A percentile compares a stretch with the other conserved stretches of the same genome.
phyloP scores from a whole-genome alignment of 2,329 filamentous ascomycete species.

The Scleromitrula shiraiana region DNA sequence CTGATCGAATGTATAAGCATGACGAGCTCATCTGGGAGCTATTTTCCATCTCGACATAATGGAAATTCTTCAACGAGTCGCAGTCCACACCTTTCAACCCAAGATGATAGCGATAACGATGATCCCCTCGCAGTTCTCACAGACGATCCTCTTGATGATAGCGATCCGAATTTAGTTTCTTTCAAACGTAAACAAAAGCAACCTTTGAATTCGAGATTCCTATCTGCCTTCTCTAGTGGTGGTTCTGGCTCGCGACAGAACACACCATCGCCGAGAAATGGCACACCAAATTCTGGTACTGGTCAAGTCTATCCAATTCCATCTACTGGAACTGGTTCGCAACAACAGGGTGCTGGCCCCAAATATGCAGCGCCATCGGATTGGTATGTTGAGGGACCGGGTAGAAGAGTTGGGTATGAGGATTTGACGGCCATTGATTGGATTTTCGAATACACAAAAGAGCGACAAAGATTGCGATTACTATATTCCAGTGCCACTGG shows the following conservation, averaged over 20 bases:
- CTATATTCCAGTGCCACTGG: conserved; percentile 63
- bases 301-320: conserved; percentile 13
- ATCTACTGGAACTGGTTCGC: conserved; percentile 12
- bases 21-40: conserved; percentile 26
- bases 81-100: conserved; percentile 19
- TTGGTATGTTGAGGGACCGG: conserved; percentile 87
- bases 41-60: conserved; percentile 16
- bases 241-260: conserved; percentile 17
- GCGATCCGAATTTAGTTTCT: conserved; percentile 47
- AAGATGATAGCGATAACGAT: conserved; percentile 37
- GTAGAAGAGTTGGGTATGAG: conserved; percentile 86
- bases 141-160: conserved; percentile 47
- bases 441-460: conserved; percentile 98
- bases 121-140: conserved; percentile 36
- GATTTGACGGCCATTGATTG: conserved; percentile 97
- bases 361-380: conserved; percentile 52
- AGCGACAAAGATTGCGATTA: conserved; percentile 77
- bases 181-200: conserved; percentile 63
- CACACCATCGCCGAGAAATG: conserved; percentile 21
- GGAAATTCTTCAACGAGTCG: conserved; percentile 21
- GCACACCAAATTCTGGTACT: conserved; percentile 15
- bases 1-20: conserved; percentile 23
- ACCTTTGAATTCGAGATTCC: conserved; percentile 17
- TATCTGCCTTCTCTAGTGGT: conserved; percentile 22
- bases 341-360: conserved; percentile 8